Percentiles rank a stretch among this genome's conserved stretches.
Evolutionary conservation across 176 grass and related monocot genomes (phyloP).

Genomic region (Metroxylon sagu): DNA sequence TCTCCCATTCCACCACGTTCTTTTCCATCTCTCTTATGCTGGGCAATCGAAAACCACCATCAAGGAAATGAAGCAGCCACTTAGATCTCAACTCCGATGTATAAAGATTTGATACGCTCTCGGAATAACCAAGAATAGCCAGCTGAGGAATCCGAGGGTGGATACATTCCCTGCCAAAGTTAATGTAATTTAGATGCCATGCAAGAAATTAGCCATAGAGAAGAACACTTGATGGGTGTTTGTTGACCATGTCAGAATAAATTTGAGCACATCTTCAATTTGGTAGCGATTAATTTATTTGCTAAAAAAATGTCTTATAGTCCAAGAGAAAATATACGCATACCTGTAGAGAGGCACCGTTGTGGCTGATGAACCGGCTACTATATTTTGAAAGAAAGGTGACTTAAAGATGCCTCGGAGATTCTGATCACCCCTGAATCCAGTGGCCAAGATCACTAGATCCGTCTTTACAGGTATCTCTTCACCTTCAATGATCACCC

Average conservation of each 20-base stretch:
- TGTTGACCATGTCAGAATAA: too few relatives aligned
- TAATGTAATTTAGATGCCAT: too few relatives aligned
- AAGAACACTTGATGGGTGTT: too few relatives aligned
- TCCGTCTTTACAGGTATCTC: too few relatives aligned
- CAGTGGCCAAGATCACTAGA: background rate
- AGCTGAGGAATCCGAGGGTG: slow-evolving; percentile 10
- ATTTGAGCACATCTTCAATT: background rate
- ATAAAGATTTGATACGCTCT: slow-evolving; percentile 4
- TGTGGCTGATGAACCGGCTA: slow-evolving; percentile 2
- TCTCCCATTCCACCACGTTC: slow-evolving; percentile 4
- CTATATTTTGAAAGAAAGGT: slow-evolving; percentile 7
- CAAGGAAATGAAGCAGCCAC: background rate
- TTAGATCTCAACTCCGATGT: background rate
- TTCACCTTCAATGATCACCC: too few relatives aligned
- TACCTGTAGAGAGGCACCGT: background rate
- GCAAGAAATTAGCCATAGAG: too few relatives aligned
- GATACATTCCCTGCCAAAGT: slow-evolving; percentile 12
- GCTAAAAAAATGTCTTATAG: too few relatives aligned
- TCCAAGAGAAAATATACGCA: too few relatives aligned
- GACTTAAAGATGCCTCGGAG: background rate
- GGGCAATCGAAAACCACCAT: background rate
- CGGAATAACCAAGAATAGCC: background rate
- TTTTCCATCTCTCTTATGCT: background rate
- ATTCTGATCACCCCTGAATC: slow-evolving; percentile 12
- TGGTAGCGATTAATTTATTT: too few relatives aligned